Base-by-base conservation (phyloP, 2,329 filamentous ascomycete genomes). In the Fusarium lyarnte region DNA sequence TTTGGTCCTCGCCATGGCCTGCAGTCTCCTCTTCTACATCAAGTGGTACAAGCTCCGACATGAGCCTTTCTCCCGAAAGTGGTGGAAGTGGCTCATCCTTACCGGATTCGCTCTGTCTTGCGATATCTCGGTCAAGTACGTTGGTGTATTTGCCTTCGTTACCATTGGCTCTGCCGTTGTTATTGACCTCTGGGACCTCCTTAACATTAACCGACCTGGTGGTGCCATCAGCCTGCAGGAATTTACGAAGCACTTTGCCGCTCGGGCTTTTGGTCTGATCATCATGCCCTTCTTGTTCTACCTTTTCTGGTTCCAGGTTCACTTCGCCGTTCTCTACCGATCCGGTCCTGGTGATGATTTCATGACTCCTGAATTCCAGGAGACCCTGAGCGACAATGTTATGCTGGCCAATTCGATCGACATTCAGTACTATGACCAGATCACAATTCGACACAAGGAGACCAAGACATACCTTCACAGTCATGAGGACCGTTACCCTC, bases 221-320 rank as follows among this genome's bases (percentile, higher is more conserved):
- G 95, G 95, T 53, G 88, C 93, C n/a, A 87, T 99, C 77, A 91
- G 86, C 76, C 87, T 99, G 76, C 86, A 89, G 53, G 88, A 93
- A 45, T 98, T 98, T 80, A 89, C 87, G 74, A 95, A 97, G 85
- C 96, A 99, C 84, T 97, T 99, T 80, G 89, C 86, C 42, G 96
- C 96, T 70, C 93, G 96, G 58, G 89, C 91, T n/a, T 86, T 97
- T 72, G 95, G 93, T 19, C 87, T 99, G 62, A 94, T 98, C 76
- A 81, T 97, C 74, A 89, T 98, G 75, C 96, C 96, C 19, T 98
- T 99, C 87, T 87, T 98, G 79, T 97, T 99, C 84, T 99, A 99
- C 83, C 89, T 99, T 51, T 98, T 99, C 88, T 99, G 96, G 96
- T 99, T 99, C 91, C 96, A 99, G 87, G 95, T 99, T 35, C 96